phyloP scores from a whole-genome alignment of 139 green algal genomes.

The Ulvella scutata region DNA sequence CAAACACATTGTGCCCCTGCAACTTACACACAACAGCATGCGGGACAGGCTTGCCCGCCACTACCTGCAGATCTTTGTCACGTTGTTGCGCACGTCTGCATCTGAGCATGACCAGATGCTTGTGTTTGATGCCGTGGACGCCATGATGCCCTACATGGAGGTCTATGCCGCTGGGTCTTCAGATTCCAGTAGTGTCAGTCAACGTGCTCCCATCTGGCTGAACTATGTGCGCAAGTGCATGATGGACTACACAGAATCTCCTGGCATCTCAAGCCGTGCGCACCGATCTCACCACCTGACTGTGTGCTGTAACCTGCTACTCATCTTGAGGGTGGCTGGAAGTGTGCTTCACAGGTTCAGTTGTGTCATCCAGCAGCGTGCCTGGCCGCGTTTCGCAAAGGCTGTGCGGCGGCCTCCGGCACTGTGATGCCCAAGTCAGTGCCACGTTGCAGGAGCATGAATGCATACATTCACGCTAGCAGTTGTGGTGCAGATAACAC shows the following conservation, averaged over 20 bases:
- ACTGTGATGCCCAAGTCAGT: too few species aligned
- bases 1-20: constrained; percentile 2
- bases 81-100: constrained; percentile 59
- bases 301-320: too few species aligned
- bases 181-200: too few species aligned
- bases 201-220: neutral
- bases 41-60: neutral
- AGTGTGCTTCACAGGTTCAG: too few species aligned
- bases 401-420: too few species aligned
- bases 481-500: constrained; percentile 24
- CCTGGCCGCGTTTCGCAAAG: too few species aligned
- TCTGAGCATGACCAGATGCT: constrained; percentile 44
- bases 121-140: constrained; percentile 73
- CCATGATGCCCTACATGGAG: constrained; percentile 64
- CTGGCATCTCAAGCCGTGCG: neutral
- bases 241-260: neutral
- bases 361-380: too few species aligned
- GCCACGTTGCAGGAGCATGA: too few species aligned
- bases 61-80: constrained; percentile 67
- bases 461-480: too few species aligned
- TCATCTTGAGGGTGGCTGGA: too few species aligned
- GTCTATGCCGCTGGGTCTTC: neutral
- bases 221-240: constrained; percentile 7
- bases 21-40: neutral
- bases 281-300: too few species aligned